Evolutionary conservation across 2,329 filamentous ascomycete genomes (phyloP).

Genomic region (Phaeosphaeriaceae sp.): DNA sequence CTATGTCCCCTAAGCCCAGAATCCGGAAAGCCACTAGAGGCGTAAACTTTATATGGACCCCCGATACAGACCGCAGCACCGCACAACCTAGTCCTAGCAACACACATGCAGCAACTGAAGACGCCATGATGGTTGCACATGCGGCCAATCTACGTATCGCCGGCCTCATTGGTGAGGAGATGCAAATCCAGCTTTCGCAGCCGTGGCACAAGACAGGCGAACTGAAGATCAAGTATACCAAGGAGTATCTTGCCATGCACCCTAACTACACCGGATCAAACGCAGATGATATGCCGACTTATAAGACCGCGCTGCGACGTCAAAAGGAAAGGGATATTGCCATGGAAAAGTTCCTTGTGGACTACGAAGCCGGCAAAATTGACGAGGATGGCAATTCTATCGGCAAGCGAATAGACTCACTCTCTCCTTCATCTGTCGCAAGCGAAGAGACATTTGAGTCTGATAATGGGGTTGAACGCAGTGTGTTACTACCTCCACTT

Average conservation of each 20-base stretch:
- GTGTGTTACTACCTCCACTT: no score
- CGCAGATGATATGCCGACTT: slow-evolving; percentile 13
- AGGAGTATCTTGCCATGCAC: slow-evolving; percentile 16
- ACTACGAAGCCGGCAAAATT: slow-evolving; percentile 23
- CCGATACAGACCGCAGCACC: no score
- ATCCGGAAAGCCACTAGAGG: no score
- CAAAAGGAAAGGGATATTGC: slow-evolving; percentile 20
- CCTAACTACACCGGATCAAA: slow-evolving; percentile 11
- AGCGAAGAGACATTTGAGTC: not conserved
- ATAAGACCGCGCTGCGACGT: slow-evolving; percentile 15
- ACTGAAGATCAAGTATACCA: slow-evolving; percentile 14
- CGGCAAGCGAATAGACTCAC: not conserved
- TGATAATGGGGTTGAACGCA: not conserved
- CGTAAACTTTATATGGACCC: no score
- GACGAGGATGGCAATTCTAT: slow-evolving; percentile 22
- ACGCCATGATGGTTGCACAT: slow-evolving; percentile 18
- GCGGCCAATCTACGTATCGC: slow-evolving; percentile 4
- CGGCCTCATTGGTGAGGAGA: slow-evolving; percentile 16
- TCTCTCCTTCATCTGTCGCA: not conserved
- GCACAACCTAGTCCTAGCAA: no score
- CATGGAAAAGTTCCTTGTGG: slow-evolving; percentile 17
- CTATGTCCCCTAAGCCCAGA: no score
- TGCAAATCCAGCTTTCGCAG: slow-evolving; percentile 18
- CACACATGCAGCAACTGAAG: slow-evolving; percentile 9
- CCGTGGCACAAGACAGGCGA: slow-evolving; percentile 17